Base-by-base conservation (phyloP, 1,284 basidiomycete genomes). In the Pulveroboletus sp. region DNA sequence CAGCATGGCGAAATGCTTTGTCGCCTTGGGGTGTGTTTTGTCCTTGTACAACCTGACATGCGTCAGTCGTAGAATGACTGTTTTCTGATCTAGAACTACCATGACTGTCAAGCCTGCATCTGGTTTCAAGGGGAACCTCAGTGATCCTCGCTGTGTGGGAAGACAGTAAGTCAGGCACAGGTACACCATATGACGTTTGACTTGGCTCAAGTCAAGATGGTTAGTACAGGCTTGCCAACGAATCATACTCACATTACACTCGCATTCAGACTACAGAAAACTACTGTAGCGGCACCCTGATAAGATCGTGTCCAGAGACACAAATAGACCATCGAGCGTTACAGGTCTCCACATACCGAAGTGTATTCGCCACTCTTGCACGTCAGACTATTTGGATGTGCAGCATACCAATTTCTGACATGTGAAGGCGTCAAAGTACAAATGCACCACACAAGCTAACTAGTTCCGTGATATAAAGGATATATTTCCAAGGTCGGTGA, bases 391-490 rank as follows among this genome's bases (percentile, higher is more conserved):
- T 25, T 17, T 28, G 22, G 25, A 11, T 10, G 22, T 17, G 9
- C 22, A 45, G 3, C 46, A 22, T 18, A 18, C 20, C 7, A 26
- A 17, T 18, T 22, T 29, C 18, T 29, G 28, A 12, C 38, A 42
- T 49, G 14, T 29, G 11, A 24, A 31, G 14, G 36, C 25, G 24
- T 44, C 25, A 20, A 44, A 44, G 26, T 26, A 35, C 33, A 18
- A 35, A 35, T 17, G 18, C 33, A 36, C 49, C 31, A 36, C 50
- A 24, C 10, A 5, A 35, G 35, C 7, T n/a, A n/a, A n/a, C n/a
- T n/a, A n/a, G n/a, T n/a, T n/a, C n/a, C 8, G 11, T 17, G 6
- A 24, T 58, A 59, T 61, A 57, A 61, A 60, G 29, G 22, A 22
- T 6, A 28, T n/a, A 24, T 22, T 31, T 2, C 29, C 25, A 15